phyloP scores from a whole-genome alignment of 1,284 basidiomycete genomes.

The Tylopilus sp. region DNA sequence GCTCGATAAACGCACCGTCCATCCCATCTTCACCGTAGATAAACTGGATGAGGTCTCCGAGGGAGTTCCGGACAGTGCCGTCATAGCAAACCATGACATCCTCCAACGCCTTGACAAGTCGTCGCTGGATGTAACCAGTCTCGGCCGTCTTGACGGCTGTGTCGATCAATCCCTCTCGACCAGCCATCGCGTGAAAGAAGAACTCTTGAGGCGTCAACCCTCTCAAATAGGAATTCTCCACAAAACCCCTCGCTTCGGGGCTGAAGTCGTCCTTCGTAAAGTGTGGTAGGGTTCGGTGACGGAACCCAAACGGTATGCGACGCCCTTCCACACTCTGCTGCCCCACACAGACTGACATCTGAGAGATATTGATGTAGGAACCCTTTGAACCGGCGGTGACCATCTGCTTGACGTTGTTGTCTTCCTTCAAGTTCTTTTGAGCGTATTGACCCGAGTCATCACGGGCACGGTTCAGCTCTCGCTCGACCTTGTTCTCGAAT shows the following conservation, averaged over 20 bases:
- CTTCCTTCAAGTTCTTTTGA: conserved; percentile 94
- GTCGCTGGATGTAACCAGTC: conserved; percentile 98
- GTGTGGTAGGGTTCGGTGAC: conserved; percentile 93
- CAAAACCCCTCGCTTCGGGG: conserved; percentile 97
- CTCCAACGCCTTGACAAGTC: conserved; percentile 96
- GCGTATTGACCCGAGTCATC: conserved; percentile 94
- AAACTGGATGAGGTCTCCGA: conserved; percentile 95
- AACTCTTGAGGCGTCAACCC: conserved; percentile 98
- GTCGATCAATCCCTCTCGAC: conserved; percentile 98
- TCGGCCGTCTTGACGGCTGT: conserved; percentile 99
- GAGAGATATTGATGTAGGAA: conserved; percentile 99
- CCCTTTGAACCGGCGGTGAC: conserved; percentile 98
- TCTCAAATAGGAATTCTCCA: conserved; percentile 99
- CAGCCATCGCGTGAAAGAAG: conserved; percentile 99
- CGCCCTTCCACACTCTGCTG: conserved; percentile 98
- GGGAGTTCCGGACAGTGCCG: conserved; percentile 95
- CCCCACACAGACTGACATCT: conserved; percentile 99
- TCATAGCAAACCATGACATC: conserved; percentile 98
- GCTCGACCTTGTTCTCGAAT: conserved; percentile 91
- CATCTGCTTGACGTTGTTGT: conserved; percentile 99
- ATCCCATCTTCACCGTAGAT: conserved; percentile 98
- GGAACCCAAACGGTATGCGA: conserved; percentile 98
- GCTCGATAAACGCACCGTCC: conserved; percentile 97
- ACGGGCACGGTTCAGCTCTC: conserved; percentile 92
- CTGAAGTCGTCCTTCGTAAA: conserved; percentile 99